Base-by-base conservation (phyloP, 805 yeast genomes). In the Starmerella scarabaei region DNA sequence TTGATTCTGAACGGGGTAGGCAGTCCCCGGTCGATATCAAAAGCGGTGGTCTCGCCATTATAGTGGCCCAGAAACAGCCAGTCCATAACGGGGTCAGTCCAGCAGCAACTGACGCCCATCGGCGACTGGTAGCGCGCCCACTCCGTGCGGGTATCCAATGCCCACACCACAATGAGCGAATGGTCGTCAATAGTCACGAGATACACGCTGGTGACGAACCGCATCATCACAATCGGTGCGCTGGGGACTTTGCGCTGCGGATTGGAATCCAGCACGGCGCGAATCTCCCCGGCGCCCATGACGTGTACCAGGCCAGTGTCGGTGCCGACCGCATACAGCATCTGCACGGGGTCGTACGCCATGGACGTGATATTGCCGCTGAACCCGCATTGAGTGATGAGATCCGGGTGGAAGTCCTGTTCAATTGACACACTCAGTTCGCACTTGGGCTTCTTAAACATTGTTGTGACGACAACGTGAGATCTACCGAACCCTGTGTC, bases 341-440 rank as follows among this genome's bases (percentile, higher is more conserved):
- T 74, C 58, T 91, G 98, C 1, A 82, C 76, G 3, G 93, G 93
- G 56, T 91, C 97, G 59, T 69, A 81, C 0, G 91, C 93, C 30
- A 75, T 55, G 0, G 82, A 74, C 27, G 73, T 62, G 7, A 81
- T 71, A 12, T 70, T 69, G 11, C 93, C 88, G 15, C 69, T 64
- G 26, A 79, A 53, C 2, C 91, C 91, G 51, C 72, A 76, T 5
- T 59, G 49, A 8, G 61, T 61, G 32, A 63, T 50, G 30, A 48
- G 40, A 26, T 54, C 56, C 3, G 56, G 56, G 16, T 43, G 44
- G 39, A 55, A 53, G 21, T 47, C 50, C 40, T 44, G 49, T 19
- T 47, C 43, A n/a, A 55, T 47, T 7, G 54, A 48, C n/a, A 43
- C 26, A 15, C 55, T 50, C 15, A 55, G 47, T 30, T 51, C 52